Evolutionary conservation across 2,329 filamentous ascomycete species (phyloP).

Genomic region (Nectriaceae sp.): DNA sequence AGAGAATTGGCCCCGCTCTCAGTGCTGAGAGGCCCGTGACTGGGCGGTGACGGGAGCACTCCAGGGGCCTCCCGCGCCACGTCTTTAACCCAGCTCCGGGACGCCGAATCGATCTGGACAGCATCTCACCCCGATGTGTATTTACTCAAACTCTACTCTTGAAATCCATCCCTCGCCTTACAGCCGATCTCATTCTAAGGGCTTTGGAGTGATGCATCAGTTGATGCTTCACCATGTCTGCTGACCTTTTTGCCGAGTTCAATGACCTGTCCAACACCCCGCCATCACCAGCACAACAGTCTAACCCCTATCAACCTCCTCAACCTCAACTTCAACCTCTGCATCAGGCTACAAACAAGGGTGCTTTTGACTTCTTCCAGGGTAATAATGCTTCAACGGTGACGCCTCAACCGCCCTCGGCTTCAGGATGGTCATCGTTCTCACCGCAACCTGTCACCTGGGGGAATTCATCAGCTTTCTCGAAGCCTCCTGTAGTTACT

Average conservation of each 20-base stretch:
- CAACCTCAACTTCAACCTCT: conserved; percentile 11
- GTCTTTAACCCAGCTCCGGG: not conserved
- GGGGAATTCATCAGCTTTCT: conserved; percentile 8
- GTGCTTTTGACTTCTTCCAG: conserved; percentile 28
- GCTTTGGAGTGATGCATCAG: too few species aligned
- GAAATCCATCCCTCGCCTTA: too few species aligned
- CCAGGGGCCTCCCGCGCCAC: not conserved
- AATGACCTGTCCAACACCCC: conserved; percentile 47
- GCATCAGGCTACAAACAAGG: conserved; percentile 22
- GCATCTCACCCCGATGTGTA: too few species aligned
- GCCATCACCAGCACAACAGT: conserved; percentile 27
- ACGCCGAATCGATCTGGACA: too few species aligned
- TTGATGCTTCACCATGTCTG: conserved; percentile 53
- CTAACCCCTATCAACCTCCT: conserved; percentile 10
- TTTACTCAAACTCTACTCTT: too few species aligned
- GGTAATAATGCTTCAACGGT: conserved; percentile 15
- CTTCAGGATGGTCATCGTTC: conserved; percentile 36
- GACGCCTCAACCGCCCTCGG: conserved; percentile 22
- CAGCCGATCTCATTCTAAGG: too few species aligned
- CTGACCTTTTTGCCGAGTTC: conserved; percentile 66
- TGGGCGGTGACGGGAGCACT: not conserved
- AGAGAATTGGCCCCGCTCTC: not conserved
- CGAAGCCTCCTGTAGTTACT: conserved; percentile 20
- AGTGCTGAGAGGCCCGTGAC: not conserved
- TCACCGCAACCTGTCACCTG: conserved; percentile 26